Evolutionary conservation across 75 land plant genomes (phyloP).

Genomic region (Selaginella tamariscina): DNA sequence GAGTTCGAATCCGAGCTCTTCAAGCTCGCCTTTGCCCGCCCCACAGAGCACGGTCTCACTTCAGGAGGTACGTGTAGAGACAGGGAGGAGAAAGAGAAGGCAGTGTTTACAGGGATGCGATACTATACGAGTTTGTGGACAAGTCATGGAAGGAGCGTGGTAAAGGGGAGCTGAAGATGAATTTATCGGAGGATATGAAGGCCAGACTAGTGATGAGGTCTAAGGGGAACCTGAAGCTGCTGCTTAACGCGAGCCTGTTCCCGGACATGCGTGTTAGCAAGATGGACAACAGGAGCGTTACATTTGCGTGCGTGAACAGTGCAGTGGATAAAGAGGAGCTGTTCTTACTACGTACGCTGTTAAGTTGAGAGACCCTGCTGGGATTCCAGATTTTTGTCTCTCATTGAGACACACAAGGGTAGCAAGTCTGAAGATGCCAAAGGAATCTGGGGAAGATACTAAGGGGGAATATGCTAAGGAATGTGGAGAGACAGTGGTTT

Average conservation of each 20-base stretch:
- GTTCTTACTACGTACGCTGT: slow-evolving; percentile 65
- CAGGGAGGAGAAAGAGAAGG: slow-evolving; percentile 86
- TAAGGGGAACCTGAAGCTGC: slow-evolving; percentile 68
- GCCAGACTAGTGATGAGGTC: slow-evolving; percentile 83
- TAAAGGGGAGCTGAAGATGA: slow-evolving; percentile 73
- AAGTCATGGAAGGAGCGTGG: slow-evolving; percentile 91
- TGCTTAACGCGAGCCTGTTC: slow-evolving; percentile 72
- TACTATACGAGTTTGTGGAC: slow-evolving; percentile 65
- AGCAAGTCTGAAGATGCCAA: slow-evolving; percentile 4
- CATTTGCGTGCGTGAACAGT: slow-evolving; percentile 75
- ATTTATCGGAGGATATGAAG: slow-evolving; percentile 35
- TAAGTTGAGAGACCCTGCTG: slow-evolving; percentile 55
- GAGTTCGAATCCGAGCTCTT: too few species aligned
- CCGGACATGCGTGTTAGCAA: slow-evolving; percentile 75
- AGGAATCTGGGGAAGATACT: background rate
- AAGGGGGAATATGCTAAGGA: too few species aligned
- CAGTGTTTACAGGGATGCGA: slow-evolving; percentile 66
- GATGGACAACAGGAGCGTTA: slow-evolving; percentile 80
- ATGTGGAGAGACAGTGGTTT: too few species aligned
- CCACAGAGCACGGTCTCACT: slow-evolving; percentile 18
- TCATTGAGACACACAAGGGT: slow-evolving; percentile 53
- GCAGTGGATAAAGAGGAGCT: slow-evolving; percentile 41
- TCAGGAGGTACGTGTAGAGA: slow-evolving; percentile 69
- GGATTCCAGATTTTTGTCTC: slow-evolving; percentile 38
- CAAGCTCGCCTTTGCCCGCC: too few species aligned